These are phyloP conservation scores for Zasmidium citrigriseum DNA, from an alignment of 2,329 filamentous ascomycete genomes.

Conservation along the genomic window DNA sequence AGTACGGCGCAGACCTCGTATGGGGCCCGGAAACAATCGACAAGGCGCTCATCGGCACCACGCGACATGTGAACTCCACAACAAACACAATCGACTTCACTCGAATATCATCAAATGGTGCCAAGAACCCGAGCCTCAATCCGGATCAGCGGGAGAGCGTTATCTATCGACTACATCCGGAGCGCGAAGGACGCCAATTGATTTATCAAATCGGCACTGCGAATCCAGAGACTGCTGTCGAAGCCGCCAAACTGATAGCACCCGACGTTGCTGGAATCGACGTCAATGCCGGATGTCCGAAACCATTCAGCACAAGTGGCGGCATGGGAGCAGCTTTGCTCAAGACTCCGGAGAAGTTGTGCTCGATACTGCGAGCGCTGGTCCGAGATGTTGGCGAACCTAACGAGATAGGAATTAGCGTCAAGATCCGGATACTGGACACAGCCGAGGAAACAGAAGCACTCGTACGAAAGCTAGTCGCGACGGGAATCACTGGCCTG, in stretches of 20 bases:
- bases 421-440: slow-evolving; percentile 90
- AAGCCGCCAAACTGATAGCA: slow-evolving; percentile 81
- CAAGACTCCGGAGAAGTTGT: slow-evolving; percentile 78
- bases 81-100: slow-evolving; percentile 85
- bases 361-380: slow-evolving; percentile 78
- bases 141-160: slow-evolving; percentile 61
- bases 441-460: slow-evolving; percentile 72
- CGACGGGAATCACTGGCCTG: slow-evolving; percentile 86
- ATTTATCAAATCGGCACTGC: slow-evolving; percentile 94
- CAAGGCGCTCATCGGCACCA: slow-evolving; percentile 84
- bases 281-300: slow-evolving; percentile 97
- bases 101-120: slow-evolving; percentile 70
- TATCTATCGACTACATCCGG: slow-evolving; percentile 82
- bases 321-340: slow-evolving; percentile 96
- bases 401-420: slow-evolving; percentile 88
- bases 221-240: slow-evolving; percentile 76
- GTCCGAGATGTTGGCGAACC: slow-evolving; percentile 75
- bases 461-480: slow-evolving; percentile 75
- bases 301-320: slow-evolving; percentile 88
- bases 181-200: slow-evolving; percentile 70
- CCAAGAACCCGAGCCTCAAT: slow-evolving; percentile 56
- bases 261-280: slow-evolving; percentile 90
- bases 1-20: slow-evolving; percentile 94
- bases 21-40: slow-evolving; percentile 98
- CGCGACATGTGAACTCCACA: slow-evolving; percentile 71